phyloP scores from a whole-genome alignment of 805 yeast species.

The Komagataella ulmi region DNA sequence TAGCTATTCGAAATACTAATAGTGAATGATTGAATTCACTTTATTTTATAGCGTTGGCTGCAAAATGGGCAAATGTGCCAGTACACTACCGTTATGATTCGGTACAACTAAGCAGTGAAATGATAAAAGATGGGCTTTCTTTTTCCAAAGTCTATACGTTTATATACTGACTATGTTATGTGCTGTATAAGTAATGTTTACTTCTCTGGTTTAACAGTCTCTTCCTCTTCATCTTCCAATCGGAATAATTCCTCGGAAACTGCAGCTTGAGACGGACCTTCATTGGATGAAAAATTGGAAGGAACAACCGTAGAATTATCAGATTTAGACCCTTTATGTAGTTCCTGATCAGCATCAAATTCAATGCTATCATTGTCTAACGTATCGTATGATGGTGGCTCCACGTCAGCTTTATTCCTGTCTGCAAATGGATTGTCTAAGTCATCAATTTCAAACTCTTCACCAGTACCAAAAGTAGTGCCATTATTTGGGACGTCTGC shows the following conservation, averaged over 20 bases:
- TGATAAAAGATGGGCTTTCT: no score
- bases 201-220: not conserved
- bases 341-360: slow-evolving; percentile 18
- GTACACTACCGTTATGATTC: not conserved
- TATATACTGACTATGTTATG: not conserved
- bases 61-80: not conserved
- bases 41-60: not conserved
- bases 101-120: not conserved
- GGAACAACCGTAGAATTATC: not conserved
- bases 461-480: slow-evolving; percentile 23
- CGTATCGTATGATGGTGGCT: slow-evolving; percentile 6
- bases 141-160: not conserved
- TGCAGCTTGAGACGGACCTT: not conserved
- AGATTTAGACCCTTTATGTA: slow-evolving; percentile 8
- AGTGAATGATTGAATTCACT: not conserved
- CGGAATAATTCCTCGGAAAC: slow-evolving; percentile 3
- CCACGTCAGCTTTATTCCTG: slow-evolving; percentile 5
- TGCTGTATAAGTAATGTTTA: not conserved
- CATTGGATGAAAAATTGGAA: slow-evolving; percentile 1
- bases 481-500: slow-evolving; percentile 13
- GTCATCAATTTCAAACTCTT: slow-evolving; percentile 48
- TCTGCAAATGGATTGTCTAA: slow-evolving; percentile 19
- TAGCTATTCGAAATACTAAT: not conserved
- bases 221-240: slow-evolving; percentile 7
- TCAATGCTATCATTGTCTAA: slow-evolving; percentile 8